These are phyloP conservation scores for Zanthoxylum bungeanum DNA, from an alignment of 345 rosid species.

Conservation along the genomic window DNA sequence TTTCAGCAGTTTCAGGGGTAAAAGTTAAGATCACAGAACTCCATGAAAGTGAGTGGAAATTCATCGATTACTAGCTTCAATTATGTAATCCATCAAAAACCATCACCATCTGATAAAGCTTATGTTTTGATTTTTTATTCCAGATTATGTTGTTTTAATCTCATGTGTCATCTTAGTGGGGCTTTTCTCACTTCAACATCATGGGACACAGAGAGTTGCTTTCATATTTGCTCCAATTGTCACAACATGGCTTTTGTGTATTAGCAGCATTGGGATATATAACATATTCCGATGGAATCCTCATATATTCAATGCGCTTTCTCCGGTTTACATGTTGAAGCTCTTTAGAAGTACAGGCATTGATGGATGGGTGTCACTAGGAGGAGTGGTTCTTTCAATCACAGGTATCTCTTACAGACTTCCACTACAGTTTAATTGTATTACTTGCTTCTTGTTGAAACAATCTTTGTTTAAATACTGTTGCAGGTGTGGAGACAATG, in stretches of 20 bases:
- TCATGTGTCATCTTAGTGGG: constrained; percentile 70
- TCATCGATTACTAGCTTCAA: constrained; percentile 8
- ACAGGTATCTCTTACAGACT: constrained; percentile 48
- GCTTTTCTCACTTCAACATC: constrained; percentile 81
- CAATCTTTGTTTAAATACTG: constrained; percentile 7
- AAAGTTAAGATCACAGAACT: constrained; percentile 54
- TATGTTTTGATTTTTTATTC: constrained; percentile 10
- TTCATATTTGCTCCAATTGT: constrained; percentile 80
- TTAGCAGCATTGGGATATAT: constrained; percentile 68
- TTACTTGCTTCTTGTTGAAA: constrained; percentile 12
- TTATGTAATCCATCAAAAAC: neutral
- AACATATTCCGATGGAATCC: constrained; percentile 79
- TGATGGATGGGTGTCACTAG: constrained; percentile 88
- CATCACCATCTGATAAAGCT: neutral
- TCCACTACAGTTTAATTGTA: neutral
- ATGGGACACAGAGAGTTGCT: constrained; percentile 77
- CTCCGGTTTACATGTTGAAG: constrained; percentile 77
- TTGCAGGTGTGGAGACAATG: constrained; percentile 79
- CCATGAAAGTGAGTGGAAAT: constrained; percentile 57
- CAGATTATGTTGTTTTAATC: constrained; percentile 67
- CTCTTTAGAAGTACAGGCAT: constrained; percentile 62
- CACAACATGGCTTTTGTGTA: constrained; percentile 69
- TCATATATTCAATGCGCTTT: constrained; percentile 58
- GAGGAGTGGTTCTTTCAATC: constrained; percentile 83
- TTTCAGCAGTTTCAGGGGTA: constrained; percentile 78